A percentile compares a stretch with the other conserved stretches of the same genome.
phyloP scores from a whole-genome alignment of 1,284 basidiomycete genomes.

The Termitomyces sp. region DNA sequence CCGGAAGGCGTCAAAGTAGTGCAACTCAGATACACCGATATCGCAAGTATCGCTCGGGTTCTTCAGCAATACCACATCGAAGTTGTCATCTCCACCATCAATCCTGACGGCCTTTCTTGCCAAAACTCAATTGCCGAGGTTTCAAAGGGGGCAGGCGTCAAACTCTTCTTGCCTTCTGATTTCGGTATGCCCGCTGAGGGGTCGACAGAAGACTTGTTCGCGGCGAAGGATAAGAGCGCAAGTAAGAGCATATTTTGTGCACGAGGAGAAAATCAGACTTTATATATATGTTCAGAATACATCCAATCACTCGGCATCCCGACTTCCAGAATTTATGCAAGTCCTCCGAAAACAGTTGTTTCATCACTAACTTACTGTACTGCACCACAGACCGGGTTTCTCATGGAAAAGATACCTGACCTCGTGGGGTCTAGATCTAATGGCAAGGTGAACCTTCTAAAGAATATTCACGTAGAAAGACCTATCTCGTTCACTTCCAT shows the following conservation, averaged over 20 bases:
- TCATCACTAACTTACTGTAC: background rate
- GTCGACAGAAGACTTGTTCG: background rate
- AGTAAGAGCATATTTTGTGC: background rate
- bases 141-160: constrained; percentile 13
- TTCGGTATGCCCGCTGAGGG: constrained; percentile 11
- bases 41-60: constrained; percentile 5
- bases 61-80: constrained; percentile 9
- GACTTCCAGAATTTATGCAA: constrained; percentile 10
- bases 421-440: constrained; percentile 8
- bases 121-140: constrained; percentile 13
- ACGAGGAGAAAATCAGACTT: background rate
- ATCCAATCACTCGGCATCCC: constrained; percentile 14
- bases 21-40: constrained; percentile 5
- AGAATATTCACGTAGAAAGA: constrained; percentile 1
- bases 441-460: constrained; percentile 11
- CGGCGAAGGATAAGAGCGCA: constrained; percentile 11
- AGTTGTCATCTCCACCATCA: constrained; percentile 11
- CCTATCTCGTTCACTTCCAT: constrained; percentile 12
- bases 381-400: constrained; percentile 1
- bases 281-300: constrained; percentile 7
- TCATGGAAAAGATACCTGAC: constrained; percentile 12
- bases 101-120: constrained; percentile 3
- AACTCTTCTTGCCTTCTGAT: constrained; percentile 14
- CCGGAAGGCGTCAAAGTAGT: constrained; percentile 5
- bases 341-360: background rate